Conservation (phyloP, 495 filamentous ascomycete genomes). For the Copromyces sp. region DNA sequence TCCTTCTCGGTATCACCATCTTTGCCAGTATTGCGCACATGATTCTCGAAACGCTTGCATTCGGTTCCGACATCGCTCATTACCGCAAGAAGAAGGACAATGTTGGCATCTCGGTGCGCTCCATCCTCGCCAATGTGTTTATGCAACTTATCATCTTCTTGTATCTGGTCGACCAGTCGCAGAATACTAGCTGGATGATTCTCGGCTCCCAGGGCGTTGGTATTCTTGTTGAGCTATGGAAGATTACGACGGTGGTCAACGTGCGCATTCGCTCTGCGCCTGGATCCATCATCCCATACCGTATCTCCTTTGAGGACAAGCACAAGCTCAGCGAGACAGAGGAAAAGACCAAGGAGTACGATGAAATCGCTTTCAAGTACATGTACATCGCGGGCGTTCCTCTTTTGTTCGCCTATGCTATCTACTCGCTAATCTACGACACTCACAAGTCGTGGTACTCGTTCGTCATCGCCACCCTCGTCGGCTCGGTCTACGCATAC, state of each 20-base stretch:
- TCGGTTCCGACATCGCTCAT: slow-evolving; percentile 94
- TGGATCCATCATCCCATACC: slow-evolving; percentile 68
- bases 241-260: slow-evolving; percentile 93
- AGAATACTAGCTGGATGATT: slow-evolving; percentile 99
- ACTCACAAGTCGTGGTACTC: slow-evolving; percentile 97
- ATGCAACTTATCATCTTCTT: slow-evolving; percentile 97
- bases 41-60: slow-evolving; percentile 90
- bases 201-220: slow-evolving; percentile 85
- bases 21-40: slow-evolving; percentile 84
- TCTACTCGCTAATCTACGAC: slow-evolving; percentile 84
- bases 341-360: slow-evolving; percentile 96
- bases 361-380: slow-evolving; percentile 94
- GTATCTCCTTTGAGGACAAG: slow-evolving; percentile 88
- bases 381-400: slow-evolving; percentile 88
- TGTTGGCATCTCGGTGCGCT: slow-evolving; percentile 88
- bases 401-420: slow-evolving; percentile 77
- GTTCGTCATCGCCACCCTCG: slow-evolving; percentile 79
- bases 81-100: slow-evolving; percentile 99
- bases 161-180: slow-evolving; percentile 95
- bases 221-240: slow-evolving; percentile 94
- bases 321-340: slow-evolving; percentile 91
- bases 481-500: slow-evolving; percentile 94
- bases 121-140: slow-evolving; percentile 94
- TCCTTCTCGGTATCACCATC: slow-evolving; percentile 73
- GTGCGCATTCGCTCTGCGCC: slow-evolving; percentile 67